Evolutionary conservation across 495 filamentous ascomycete genomes (phyloP).

Genomic region (Oidiodendron maius): DNA sequence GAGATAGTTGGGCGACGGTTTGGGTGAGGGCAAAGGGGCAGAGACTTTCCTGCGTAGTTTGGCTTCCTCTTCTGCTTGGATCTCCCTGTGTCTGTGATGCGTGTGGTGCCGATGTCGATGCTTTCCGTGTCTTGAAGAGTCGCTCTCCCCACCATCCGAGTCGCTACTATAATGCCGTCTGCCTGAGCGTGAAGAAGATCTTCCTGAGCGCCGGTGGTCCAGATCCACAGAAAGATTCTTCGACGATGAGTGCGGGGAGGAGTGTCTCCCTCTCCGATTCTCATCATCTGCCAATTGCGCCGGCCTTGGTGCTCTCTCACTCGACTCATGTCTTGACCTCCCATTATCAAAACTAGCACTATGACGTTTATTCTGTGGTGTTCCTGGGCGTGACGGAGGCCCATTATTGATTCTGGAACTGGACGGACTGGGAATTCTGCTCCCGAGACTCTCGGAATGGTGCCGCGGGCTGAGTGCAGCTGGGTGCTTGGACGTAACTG

Average conservation of each 20-base stretch:
- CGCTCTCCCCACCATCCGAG: conserved; percentile 17
- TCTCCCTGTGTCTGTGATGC: neutral
- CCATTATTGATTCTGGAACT: conserved; percentile 11
- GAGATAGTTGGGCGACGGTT: conserved; percentile 16
- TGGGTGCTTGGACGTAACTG: conserved; percentile 5
- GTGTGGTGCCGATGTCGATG: neutral
- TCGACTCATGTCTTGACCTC: conserved; percentile 8
- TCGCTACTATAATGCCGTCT: conserved; percentile 18
- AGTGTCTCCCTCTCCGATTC: conserved; percentile 8
- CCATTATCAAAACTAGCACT: conserved; percentile 7
- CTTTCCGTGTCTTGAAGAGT: conserved; percentile 9
- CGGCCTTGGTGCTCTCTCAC: conserved; percentile 16
- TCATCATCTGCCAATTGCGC: conserved; percentile 16
- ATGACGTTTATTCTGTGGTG: conserved; percentile 12
- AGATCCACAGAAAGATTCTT: neutral
- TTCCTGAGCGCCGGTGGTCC: conserved; percentile 8
- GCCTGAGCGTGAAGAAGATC: conserved; percentile 11
- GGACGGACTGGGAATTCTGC: neutral
- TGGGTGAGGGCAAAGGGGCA: conserved; percentile 21
- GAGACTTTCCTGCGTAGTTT: conserved; percentile 3
- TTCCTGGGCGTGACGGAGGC: conserved; percentile 12
- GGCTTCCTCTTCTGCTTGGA: conserved; percentile 4
- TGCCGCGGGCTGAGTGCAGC: conserved; percentile 10
- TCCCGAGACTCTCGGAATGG: conserved; percentile 6
- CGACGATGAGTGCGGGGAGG: neutral